Evolutionary conservation across 768 basidiomycete species (phyloP), one percentile per base, ranked within the genome.

Genomic region (Roridomyces roridus): DNA sequence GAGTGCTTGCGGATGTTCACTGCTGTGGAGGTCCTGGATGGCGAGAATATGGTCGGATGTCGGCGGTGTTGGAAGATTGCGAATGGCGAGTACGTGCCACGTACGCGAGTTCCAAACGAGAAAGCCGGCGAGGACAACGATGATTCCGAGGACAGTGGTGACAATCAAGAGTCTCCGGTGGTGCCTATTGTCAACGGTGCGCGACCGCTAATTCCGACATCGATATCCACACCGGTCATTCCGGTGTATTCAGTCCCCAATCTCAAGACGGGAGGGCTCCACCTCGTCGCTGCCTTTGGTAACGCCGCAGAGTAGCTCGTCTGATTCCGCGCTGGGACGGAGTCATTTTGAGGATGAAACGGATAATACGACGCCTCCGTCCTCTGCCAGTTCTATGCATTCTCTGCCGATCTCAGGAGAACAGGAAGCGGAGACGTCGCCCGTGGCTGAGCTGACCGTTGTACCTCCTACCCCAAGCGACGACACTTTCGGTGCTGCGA

Each of bases 11-110:
- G 86, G 60, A 80, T 91, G 76, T 98, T 98, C 73, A 97, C 95
- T 0, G 81, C 89, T 5, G 95, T 97, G n/a, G 96, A 98, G 65
- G 84, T 92, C 7, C 75, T 98, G 29, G 92, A 97, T 63, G 94
- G 93, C 0, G 96, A 97, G 65, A 97, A 98, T 65, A 89, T 88
- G 76, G 95, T 97, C 49, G 94, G 94, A 0, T 98, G 96, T 70
- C 82, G 89, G 61, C 82, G 89, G 47, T 98, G 96, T 74, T 98
- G 96, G 96, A 95, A 94, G 78, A 87, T 94, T 31, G 86, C 84
- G 52, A 85, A 94, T 66, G 89, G 90, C 17, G 70, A 80, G 53
- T 83, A 86, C 61, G 57, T 59, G 1, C 58, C 63, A 6, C 59
- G 55, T 1, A 34, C 43, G n/a, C 51, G 46, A 18, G 54, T 57